Evolutionary conservation across 305 asterid species (phyloP).

Genomic region (Striga hermonthica): DNA sequence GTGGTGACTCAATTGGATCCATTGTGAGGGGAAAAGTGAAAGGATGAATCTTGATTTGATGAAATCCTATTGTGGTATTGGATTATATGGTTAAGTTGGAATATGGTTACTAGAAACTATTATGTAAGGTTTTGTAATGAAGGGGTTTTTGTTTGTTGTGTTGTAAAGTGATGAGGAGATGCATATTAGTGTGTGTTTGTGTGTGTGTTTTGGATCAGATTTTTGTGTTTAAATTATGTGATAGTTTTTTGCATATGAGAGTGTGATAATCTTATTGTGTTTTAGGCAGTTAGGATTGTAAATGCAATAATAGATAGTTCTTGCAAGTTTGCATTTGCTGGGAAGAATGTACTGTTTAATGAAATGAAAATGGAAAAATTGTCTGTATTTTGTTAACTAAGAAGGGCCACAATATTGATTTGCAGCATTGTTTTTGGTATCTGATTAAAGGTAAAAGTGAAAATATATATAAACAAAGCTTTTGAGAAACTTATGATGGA

Average conservation of each 20-base stretch:
- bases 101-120: no score
- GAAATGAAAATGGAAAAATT: no score
- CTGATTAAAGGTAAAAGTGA: constrained; percentile 26
- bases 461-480: constrained; percentile 17
- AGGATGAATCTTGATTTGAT: not conserved
- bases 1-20: constrained; percentile 72
- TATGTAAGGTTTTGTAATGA: no score
- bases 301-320: not conserved
- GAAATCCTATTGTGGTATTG: no score
- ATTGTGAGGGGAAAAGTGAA: constrained; percentile 36
- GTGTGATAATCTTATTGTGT: constrained; percentile 21
- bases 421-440: constrained; percentile 14
- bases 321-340: not conserved
- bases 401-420: no score
- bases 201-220: constrained; percentile 13
- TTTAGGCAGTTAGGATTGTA: not conserved
- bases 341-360: no score
- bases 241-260: constrained; percentile 29
- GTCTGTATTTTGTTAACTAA: not conserved
- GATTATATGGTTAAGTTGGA: no score
- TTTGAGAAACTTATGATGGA: not conserved
- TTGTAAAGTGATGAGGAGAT: constrained; percentile 29
- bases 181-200: constrained; percentile 27
- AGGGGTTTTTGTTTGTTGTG: constrained; percentile 13
- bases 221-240: constrained; percentile 24